phyloP scores from a whole-genome alignment of 75 land plant species.

The Cryptomeria japonica region DNA sequence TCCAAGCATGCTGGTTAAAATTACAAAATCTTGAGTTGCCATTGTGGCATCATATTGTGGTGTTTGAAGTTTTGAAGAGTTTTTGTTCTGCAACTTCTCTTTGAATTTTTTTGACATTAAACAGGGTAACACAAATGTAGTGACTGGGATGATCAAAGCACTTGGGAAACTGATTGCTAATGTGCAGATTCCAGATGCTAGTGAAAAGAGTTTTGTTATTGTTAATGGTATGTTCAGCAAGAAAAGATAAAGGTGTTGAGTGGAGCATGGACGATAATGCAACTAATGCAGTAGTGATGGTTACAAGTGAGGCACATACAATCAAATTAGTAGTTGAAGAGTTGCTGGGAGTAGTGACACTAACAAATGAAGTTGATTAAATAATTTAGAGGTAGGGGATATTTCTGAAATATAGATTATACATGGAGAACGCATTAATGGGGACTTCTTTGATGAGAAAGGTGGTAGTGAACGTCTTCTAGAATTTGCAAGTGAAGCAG shows the following conservation, averaged over 20 bases:
- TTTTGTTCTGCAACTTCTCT: constrained; percentile 86
- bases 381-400: too few relatives aligned
- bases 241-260: constrained; percentile 91
- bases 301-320: constrained; percentile 98
- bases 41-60: constrained; percentile 94
- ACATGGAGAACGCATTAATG: too few relatives aligned
- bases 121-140: background rate
- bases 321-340: too few relatives aligned
- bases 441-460: too few relatives aligned
- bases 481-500: too few relatives aligned
- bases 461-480: too few relatives aligned
- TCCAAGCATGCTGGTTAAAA: constrained; percentile 78
- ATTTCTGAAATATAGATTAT: too few relatives aligned
- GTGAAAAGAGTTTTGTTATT: constrained; percentile 89
- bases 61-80: constrained; percentile 93
- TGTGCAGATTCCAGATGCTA: constrained; percentile 66
- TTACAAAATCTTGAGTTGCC: constrained; percentile 79
- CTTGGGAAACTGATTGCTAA: background rate
- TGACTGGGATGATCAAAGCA: background rate
- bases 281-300: constrained; percentile 71
- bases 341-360: constrained; percentile 83
- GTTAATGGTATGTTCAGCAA: constrained; percentile 96
- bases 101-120: constrained; percentile 96
- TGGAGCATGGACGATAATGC: constrained; percentile 96
- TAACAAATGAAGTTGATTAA: constrained; percentile 77